Percentiles rank a stretch among this genome's conserved stretches.
Evolutionary conservation across 2,329 filamentous ascomycete genomes (phyloP).

Genomic region (Ophiostoma himal-ulmi): DNA sequence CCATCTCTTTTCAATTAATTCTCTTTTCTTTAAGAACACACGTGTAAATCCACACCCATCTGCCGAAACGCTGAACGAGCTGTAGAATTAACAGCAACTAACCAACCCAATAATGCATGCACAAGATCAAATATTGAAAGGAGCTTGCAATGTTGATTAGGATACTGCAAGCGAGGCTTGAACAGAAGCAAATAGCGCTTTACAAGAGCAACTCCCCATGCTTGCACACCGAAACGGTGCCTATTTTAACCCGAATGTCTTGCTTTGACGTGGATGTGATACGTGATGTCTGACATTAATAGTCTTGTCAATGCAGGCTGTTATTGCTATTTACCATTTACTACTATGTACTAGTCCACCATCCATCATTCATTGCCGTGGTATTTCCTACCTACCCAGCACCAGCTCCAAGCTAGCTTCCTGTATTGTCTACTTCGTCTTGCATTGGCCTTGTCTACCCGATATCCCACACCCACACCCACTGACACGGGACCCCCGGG

Average conservation of each 20-base stretch:
- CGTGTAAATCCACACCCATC: not conserved
- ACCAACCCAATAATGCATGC: slow-evolving; percentile 6
- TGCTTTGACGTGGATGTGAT: not conserved
- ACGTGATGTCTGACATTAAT: not conserved
- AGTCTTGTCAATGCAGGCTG: not conserved
- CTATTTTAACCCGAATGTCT: not conserved
- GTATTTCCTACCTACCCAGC: not conserved
- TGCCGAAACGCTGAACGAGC: not conserved
- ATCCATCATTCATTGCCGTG: not conserved
- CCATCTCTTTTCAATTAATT: not conserved
- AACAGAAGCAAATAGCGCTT: not conserved
- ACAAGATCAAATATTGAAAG: not conserved
- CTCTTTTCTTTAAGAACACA: not conserved
- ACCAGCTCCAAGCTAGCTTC: not conserved
- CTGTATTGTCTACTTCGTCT: not conserved
- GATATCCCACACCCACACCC: not conserved
- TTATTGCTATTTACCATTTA: not conserved
- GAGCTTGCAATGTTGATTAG: not conserved
- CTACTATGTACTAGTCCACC: not conserved
- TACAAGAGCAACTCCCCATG: not conserved
- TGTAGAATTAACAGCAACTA: not conserved
- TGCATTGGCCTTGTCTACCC: not conserved
- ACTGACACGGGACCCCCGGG: slow-evolving; percentile 3
- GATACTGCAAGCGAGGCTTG: not conserved
- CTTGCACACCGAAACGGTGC: not conserved